Evolutionary conservation across 2,329 filamentous ascomycete species (phyloP).

Genomic region (Tolypocladium ovalisporum): DNA sequence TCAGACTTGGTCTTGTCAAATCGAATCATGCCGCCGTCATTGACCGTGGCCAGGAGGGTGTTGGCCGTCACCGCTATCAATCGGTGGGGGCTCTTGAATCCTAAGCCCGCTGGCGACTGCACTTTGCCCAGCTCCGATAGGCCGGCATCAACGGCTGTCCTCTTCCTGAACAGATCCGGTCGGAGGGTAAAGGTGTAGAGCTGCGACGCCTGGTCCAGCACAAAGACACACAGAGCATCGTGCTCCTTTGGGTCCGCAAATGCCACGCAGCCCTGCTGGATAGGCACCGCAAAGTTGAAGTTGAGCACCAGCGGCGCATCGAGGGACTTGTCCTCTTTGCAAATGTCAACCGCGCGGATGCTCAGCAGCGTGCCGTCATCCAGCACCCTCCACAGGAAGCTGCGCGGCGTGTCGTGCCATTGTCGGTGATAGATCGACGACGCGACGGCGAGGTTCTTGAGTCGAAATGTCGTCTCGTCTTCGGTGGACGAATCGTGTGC

Average conservation of each 20-base stretch:
- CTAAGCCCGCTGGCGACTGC: conserved; percentile 60
- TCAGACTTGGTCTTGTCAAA: conserved; percentile 48
- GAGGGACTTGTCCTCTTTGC: conserved; percentile 50
- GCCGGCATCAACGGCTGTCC: conserved; percentile 58
- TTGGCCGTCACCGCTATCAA: conserved; percentile 63
- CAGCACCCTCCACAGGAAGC: conserved; percentile 83
- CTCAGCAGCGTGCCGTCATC: conserved; percentile 72
- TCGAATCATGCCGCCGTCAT: conserved; percentile 65
- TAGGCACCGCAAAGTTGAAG: conserved; percentile 62
- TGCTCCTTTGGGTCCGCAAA: conserved; percentile 71
- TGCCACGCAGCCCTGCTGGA: conserved; percentile 68
- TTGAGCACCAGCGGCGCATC: conserved; percentile 69
- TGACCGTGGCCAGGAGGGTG: conserved; percentile 69
- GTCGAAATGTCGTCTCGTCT: conserved; percentile 64
- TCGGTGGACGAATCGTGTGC: conserved; percentile 31
- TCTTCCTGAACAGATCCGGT: conserved; percentile 69
- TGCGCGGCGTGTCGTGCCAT: conserved; percentile 65
- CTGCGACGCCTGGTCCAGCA: conserved; percentile 66
- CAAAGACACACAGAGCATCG: conserved; percentile 69
- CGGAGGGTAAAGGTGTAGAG: conserved; percentile 77
- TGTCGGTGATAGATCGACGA: conserved; percentile 78
- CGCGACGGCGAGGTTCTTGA: conserved; percentile 62
- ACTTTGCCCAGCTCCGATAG: conserved; percentile 69
- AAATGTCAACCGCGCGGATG: conserved; percentile 72
- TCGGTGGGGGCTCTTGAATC: conserved; percentile 70